phyloP scores from a whole-genome alignment of 305 asterid genomes.

The Fraxinus sp. region DNA sequence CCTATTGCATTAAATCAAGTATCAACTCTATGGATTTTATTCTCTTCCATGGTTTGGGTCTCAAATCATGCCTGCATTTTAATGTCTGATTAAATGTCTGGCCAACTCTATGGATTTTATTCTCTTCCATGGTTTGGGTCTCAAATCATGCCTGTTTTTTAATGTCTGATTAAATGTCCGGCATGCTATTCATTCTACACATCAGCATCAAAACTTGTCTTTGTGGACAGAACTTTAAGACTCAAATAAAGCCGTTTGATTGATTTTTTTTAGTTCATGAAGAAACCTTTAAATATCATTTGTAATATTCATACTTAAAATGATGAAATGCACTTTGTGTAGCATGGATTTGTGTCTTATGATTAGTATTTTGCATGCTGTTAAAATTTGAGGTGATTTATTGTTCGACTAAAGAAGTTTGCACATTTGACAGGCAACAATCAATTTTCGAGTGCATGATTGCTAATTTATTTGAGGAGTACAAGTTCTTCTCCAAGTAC shows the following conservation, averaged over 20 bases:
- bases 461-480: constrained; percentile 89
- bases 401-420: constrained; percentile 3
- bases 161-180: neutral
- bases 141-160: constrained; percentile 1
- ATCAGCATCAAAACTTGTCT: neutral
- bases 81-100: neutral
- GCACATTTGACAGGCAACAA: constrained; percentile 64
- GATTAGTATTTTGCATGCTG: neutral
- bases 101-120: neutral
- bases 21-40: neutral
- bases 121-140: neutral
- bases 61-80: constrained; percentile 4
- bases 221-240: neutral
- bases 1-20: constrained; percentile 10
- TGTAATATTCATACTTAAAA: neutral
- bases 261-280: constrained; percentile 4
- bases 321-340: neutral
- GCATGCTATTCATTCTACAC: neutral
- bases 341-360: neutral
- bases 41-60: neutral
- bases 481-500: constrained; percentile 76
- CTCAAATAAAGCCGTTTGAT: neutral
- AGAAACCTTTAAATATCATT: neutral
- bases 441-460: constrained; percentile 79
- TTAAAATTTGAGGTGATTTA: neutral